phyloP scores from a whole-genome alignment of 2,329 filamentous ascomycete genomes.

The Mariannaea sp. region DNA sequence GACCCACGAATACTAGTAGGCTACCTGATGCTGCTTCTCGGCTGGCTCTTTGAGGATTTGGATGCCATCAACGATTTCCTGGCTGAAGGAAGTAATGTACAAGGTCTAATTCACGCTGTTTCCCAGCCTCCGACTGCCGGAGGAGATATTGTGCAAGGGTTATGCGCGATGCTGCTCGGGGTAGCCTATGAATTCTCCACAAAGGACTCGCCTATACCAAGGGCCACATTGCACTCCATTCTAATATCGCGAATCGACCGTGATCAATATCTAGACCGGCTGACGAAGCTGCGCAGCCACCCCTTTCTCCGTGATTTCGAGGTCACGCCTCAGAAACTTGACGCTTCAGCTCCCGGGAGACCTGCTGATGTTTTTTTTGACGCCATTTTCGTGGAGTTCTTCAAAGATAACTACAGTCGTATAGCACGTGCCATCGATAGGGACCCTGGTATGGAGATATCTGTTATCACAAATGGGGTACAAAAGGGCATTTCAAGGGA shows the following conservation, averaged over 20 bases:
- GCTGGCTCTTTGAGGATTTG: conserved; percentile 91
- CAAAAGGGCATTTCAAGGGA: conserved; percentile 94
- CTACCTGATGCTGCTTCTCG: conserved; percentile 85
- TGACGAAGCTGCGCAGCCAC: conserved; percentile 77
- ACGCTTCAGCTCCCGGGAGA: conserved; percentile 51
- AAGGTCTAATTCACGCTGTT: conserved; percentile 78
- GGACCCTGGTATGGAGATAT: conserved; percentile 85
- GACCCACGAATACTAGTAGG: conserved; percentile 81
- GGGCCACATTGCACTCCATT: conserved; percentile 79
- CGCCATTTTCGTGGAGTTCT: conserved; percentile 83
- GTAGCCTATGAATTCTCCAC: conserved; percentile 97
- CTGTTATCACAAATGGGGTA: conserved; percentile 76
- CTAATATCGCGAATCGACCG: conserved; percentile 78
- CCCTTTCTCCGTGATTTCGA: conserved; percentile 88
- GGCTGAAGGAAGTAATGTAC: conserved; percentile 88
- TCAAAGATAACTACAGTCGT: conserved; percentile 94
- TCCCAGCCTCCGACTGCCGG: conserved; percentile 61
- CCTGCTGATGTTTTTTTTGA: conserved; percentile 87
- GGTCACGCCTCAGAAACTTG: conserved; percentile 73
- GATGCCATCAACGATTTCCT: conserved; percentile 93
- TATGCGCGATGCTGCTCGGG: conserved; percentile 83
- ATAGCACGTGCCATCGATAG: conserved; percentile 85
- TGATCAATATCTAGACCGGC: conserved; percentile 83
- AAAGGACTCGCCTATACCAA: conserved; percentile 89
- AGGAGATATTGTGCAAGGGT: conserved; percentile 74